phyloP scores from a whole-genome alignment of 768 basidiomycete genomes.

The Lentinula raphanica region DNA sequence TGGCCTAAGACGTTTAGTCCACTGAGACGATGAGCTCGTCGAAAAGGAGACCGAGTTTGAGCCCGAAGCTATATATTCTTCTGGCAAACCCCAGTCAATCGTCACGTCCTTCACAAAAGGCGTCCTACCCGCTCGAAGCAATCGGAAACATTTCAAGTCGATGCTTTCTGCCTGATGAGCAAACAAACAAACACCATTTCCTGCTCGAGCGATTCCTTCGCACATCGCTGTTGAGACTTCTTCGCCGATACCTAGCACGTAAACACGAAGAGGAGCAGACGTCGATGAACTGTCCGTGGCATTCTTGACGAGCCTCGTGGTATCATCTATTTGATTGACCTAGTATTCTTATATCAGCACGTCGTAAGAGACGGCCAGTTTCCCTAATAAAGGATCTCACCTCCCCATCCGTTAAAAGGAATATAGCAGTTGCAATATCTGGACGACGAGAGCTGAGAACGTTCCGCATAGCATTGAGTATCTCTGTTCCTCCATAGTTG shows the following conservation, averaged over 20 bases:
- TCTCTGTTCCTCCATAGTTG: conserved; percentile 48
- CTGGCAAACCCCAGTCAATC: conserved; percentile 45
- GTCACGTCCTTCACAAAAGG: conserved; percentile 38
- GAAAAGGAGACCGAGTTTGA: conserved; percentile 15
- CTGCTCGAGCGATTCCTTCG: conserved; percentile 47
- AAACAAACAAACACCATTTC: conserved; percentile 46
- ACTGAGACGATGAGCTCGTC: conserved; percentile 12
- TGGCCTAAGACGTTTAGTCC: conserved; percentile 18
- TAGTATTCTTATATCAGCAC: conserved; percentile 7
- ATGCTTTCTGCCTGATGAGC: conserved; percentile 43
- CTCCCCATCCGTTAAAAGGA: conserved; percentile 57
- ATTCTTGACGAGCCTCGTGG: conserved; percentile 17
- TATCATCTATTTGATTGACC: conserved; percentile 16
- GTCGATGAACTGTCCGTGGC: conserved; percentile 28
- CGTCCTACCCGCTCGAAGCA: conserved; percentile 47
- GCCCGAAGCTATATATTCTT: conserved; percentile 14
- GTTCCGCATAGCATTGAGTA: conserved; percentile 31
- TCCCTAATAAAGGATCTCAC: too few relatives aligned
- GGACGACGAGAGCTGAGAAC: conserved; percentile 31
- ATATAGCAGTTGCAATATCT: conserved; percentile 40
- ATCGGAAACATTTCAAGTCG: conserved; percentile 39
- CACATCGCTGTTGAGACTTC: conserved; percentile 45
- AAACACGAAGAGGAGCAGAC: conserved; percentile 40
- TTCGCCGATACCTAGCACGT: conserved; percentile 44
- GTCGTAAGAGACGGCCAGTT: neutral